Evolutionary conservation across 2,329 filamentous ascomycete species (phyloP).

Genomic region (Calonectria honghensis): DNA sequence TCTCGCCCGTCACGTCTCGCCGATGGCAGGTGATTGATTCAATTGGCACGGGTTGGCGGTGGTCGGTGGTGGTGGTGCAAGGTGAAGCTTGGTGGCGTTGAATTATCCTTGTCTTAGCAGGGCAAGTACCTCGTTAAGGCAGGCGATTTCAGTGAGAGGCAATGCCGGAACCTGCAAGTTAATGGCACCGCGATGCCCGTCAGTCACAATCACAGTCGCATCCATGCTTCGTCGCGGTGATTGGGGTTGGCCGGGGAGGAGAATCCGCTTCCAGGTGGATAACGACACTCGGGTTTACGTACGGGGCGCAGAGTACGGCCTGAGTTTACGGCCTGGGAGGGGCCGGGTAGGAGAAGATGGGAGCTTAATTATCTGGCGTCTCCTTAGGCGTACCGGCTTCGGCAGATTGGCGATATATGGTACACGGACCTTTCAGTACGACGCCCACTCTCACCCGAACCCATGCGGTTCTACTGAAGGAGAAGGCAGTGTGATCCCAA

Average conservation of each 20-base stretch:
- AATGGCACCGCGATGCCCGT: slow-evolving; percentile 34
- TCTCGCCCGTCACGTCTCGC: slow-evolving; percentile 27
- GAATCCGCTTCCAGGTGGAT: slow-evolving; percentile 36
- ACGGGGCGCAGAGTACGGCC: slow-evolving; percentile 23
- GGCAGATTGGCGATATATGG: not conserved
- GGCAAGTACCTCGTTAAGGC: slow-evolving; percentile 29
- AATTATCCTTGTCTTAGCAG: slow-evolving; percentile 36
- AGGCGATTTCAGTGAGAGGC: slow-evolving; percentile 27
- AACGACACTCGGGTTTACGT: slow-evolving; percentile 34
- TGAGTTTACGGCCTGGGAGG: slow-evolving; percentile 17
- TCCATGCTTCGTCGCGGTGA: slow-evolving; percentile 33
- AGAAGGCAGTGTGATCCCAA: not conserved
- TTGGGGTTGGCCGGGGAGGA: slow-evolving; percentile 33
- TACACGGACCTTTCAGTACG: not conserved
- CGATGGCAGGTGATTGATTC: slow-evolving; percentile 33
- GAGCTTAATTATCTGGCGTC: slow-evolving; percentile 15
- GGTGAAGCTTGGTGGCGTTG: slow-evolving; percentile 36
- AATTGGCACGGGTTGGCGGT: slow-evolving; percentile 23
- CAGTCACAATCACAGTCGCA: slow-evolving; percentile 42
- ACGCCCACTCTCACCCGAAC: not conserved
- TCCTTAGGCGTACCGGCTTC: not conserved
- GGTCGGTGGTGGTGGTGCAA: slow-evolving; percentile 32
- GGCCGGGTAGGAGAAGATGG: slow-evolving; percentile 12
- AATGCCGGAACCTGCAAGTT: slow-evolving; percentile 37
- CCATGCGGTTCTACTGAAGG: not conserved